A percentile compares a stretch with the other conserved stretches of the same genome.
These are phyloP conservation scores for Lactarius trivialis DNA, from an alignment of 768 basidiomycete species.

Conservation along the genomic window DNA sequence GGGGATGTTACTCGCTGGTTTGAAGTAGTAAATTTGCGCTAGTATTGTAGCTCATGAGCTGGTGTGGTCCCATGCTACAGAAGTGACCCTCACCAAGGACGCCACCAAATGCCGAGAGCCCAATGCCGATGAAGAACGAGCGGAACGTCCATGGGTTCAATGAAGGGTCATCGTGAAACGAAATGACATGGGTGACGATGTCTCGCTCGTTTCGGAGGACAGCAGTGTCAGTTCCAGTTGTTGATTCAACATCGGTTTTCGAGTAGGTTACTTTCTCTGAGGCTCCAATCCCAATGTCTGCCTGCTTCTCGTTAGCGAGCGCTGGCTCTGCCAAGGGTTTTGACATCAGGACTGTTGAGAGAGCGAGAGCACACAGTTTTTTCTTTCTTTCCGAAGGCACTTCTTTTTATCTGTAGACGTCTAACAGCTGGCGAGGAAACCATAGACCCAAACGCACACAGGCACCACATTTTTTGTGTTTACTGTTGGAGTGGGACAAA, in stretches of 20 bases:
- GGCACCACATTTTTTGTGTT: no score
- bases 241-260: slow-evolving; percentile 35
- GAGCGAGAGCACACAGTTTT: neutral
- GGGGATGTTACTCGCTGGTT: slow-evolving; percentile 36
- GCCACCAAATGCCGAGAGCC: slow-evolving; percentile 45
- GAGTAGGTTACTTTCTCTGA: slow-evolving; percentile 17
- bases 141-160: slow-evolving; percentile 44
- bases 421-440: no score
- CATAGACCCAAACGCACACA: no score
- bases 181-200: slow-evolving; percentile 43
- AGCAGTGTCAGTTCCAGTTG: slow-evolving; percentile 27
- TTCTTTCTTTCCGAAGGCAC: no score
- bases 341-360: neutral
- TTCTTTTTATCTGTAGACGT: no score
- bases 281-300: neutral
- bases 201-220: slow-evolving; percentile 42
- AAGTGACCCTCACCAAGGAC: slow-evolving; percentile 36
- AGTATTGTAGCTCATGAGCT: slow-evolving; percentile 40
- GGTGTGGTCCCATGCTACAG: slow-evolving; percentile 15
- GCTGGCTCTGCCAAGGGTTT: neutral
- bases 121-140: slow-evolving; percentile 41
- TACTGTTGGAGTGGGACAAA: no score
- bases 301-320: slow-evolving; percentile 2
- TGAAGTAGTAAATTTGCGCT: slow-evolving; percentile 59
- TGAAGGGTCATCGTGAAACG: slow-evolving; percentile 40